Evolutionary conservation across 1,139 yeast species (phyloP).

Genomic region (Taphrina confusa): DNA sequence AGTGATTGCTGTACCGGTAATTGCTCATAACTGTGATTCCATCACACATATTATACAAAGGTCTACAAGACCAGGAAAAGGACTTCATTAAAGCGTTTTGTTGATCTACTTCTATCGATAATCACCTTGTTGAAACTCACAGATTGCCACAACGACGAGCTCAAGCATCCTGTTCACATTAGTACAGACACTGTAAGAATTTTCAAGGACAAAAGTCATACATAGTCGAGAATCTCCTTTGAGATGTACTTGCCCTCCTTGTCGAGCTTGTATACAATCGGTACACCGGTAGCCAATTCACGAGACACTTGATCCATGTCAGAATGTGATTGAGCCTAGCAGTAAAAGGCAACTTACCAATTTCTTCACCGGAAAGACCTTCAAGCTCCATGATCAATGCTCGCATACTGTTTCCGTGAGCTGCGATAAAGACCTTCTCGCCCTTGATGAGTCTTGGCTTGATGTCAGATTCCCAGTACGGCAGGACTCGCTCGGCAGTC

Average conservation of each 20-base stretch:
- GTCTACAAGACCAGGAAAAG: no score
- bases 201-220: background rate
- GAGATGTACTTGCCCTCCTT: conserved; percentile 48
- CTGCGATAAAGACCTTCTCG: conserved; percentile 90
- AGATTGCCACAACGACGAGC: no score
- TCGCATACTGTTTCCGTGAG: conserved; percentile 99
- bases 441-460: conserved; percentile 80
- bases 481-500: conserved; percentile 94
- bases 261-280: conserved; percentile 95
- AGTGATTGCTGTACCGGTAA: no score
- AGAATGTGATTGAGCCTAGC: background rate
- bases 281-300: conserved; percentile 84
- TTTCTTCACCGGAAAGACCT: conserved; percentile 85
- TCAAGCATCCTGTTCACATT: background rate
- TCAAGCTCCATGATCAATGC: conserved; percentile 96
- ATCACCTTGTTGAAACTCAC: no score
- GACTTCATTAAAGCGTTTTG: no score
- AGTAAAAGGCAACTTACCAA: conserved; percentile 82
- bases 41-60: no score
- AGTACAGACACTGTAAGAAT: background rate
- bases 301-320: background rate
- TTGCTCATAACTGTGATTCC: no score
- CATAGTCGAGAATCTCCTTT: conserved; percentile 37
- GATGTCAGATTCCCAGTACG: conserved; percentile 96
- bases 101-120: no score